phyloP scores from a whole-genome alignment of 345 rosid species.

The Anastatica hierochuntica region DNA sequence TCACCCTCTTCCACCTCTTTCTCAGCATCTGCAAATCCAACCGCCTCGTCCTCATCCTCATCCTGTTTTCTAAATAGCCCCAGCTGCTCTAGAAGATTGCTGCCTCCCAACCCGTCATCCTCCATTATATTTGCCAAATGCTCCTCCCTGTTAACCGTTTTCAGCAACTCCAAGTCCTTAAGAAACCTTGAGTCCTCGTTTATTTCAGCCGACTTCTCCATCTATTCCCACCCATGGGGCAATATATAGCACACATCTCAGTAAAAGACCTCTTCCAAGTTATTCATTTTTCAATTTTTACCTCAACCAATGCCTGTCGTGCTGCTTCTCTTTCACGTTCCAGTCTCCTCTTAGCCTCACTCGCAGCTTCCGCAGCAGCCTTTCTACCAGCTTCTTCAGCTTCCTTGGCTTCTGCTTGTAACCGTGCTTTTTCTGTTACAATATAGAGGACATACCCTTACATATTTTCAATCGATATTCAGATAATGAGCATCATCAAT shows the following conservation, averaged over 20 bases:
- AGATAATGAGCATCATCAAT: not conserved
- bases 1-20: slow-evolving; percentile 22
- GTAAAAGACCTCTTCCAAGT: not conserved
- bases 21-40: not conserved
- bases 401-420: slow-evolving; percentile 80
- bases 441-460: not conserved
- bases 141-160: slow-evolving; percentile 55
- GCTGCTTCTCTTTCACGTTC: slow-evolving; percentile 86
- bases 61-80: slow-evolving; percentile 68
- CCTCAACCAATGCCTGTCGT: slow-evolving; percentile 72
- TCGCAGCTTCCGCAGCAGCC: slow-evolving; percentile 46
- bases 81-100: slow-evolving; percentile 69
- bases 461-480: no score
- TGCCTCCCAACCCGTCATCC: slow-evolving; percentile 43
- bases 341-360: slow-evolving; percentile 63
- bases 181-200: slow-evolving; percentile 64
- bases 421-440: slow-evolving; percentile 55
- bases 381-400: slow-evolving; percentile 71
- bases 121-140: slow-evolving; percentile 36
- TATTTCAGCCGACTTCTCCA: slow-evolving; percentile 82
- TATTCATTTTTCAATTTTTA: slow-evolving; percentile 10
- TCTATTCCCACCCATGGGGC: slow-evolving; percentile 34
- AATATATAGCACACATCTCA: not conserved
- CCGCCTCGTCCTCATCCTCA: slow-evolving; percentile 59
- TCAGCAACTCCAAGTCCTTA: slow-evolving; percentile 71